A percentile compares a stretch with the other conserved stretches of the same genome.
Evolutionary conservation across 306 rosid genomes (phyloP).

Genomic region (Dicorynia guianensis): DNA sequence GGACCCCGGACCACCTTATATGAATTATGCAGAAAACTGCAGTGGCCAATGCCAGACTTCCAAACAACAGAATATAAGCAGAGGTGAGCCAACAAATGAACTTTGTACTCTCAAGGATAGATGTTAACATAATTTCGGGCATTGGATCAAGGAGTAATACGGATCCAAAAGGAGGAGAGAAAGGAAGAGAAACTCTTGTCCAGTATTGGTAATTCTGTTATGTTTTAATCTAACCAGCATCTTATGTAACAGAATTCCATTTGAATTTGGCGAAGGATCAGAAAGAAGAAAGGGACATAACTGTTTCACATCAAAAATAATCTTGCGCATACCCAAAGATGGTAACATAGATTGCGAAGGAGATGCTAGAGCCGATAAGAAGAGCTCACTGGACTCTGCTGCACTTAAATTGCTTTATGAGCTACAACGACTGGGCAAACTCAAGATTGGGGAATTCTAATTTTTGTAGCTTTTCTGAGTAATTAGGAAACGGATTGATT

Average conservation of each 20-base stretch:
- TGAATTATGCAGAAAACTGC: conserved; percentile 71
- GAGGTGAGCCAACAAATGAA: conserved; percentile 52
- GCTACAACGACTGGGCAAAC: conserved; percentile 63
- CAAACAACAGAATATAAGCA: conserved; percentile 63
- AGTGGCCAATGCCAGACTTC: conserved; percentile 82
- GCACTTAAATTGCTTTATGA: conserved; percentile 72
- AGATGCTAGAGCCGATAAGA: conserved; percentile 81
- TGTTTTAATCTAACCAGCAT: conserved; percentile 19
- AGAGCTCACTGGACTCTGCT: conserved; percentile 80
- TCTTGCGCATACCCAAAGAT: conserved; percentile 72
- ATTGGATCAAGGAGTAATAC: neutral
- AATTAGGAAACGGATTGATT: neutral
- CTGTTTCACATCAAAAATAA: conserved; percentile 68
- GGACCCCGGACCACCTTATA: conserved; percentile 77
- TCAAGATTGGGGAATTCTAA: conserved; percentile 53
- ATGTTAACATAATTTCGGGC: neutral
- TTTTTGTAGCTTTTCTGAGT: neutral
- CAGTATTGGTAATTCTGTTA: neutral
- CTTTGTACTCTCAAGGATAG: neutral
- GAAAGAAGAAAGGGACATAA: conserved; percentile 55
- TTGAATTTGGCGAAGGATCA: conserved; percentile 56
- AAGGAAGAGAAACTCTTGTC: neutral
- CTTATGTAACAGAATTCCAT: conserved; percentile 49
- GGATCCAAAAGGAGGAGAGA: neutral
- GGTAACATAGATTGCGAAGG: conserved; percentile 71